Percentiles rank a stretch among this genome's conserved stretches.
Evolutionary conservation across 1,139 yeast genomes (phyloP).

Genomic region (Saccharomyces pastorianus): DNA sequence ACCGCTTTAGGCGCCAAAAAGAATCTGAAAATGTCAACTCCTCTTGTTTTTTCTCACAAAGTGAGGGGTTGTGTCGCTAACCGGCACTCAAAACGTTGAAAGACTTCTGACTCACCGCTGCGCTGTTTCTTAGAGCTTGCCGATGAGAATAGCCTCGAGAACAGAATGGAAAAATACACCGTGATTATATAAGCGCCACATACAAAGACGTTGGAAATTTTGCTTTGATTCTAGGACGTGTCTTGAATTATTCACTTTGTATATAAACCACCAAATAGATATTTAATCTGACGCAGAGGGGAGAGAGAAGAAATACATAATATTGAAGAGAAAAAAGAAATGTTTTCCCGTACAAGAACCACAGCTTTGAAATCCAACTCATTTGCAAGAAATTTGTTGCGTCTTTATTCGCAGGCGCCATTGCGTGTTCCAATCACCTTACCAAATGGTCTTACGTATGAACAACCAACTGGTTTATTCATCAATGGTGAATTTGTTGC

Average conservation of each 20-base stretch:
- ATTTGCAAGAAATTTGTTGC: slow-evolving; percentile 11
- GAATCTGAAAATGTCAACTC: not conserved
- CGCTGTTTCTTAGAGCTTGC: not conserved
- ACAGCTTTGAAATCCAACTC: slow-evolving; percentile 7
- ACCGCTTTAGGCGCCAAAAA: not conserved
- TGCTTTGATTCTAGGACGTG: not conserved
- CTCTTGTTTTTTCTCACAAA: not conserved
- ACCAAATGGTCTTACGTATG: slow-evolving; percentile 45
- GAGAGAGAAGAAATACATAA: not conserved
- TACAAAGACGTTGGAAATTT: too few species aligned
- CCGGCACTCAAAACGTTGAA: not conserved
- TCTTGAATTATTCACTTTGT: not conserved
- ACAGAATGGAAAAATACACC: not conserved
- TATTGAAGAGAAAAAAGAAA: slow-evolving; percentile 2
- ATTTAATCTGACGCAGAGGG: not conserved
- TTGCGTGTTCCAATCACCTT: slow-evolving; percentile 42
- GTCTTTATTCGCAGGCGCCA: slow-evolving; percentile 34
- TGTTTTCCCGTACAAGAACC: slow-evolving; percentile 14
- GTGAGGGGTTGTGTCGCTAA: not conserved
- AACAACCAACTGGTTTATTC: slow-evolving; percentile 48
- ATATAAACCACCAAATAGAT: not conserved
- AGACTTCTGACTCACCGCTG: not conserved
- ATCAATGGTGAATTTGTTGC: slow-evolving; percentile 41
- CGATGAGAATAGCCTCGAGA: not conserved
- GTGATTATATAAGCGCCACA: not conserved